phyloP scores from a whole-genome alignment of 495 filamentous ascomycete species.

The Hyphodiscus hymeniophilus region DNA sequence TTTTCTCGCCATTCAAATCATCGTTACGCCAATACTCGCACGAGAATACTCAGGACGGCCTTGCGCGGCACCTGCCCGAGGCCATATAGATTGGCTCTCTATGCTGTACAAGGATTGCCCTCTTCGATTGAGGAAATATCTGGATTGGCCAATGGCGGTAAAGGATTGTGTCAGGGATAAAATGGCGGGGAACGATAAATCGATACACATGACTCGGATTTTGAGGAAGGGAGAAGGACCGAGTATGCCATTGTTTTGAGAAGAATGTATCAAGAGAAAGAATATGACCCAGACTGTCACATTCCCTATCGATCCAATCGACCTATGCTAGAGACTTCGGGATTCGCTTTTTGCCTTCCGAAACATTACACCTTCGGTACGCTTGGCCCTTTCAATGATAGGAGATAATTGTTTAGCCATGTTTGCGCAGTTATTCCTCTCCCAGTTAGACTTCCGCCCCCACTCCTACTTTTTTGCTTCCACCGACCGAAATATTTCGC shows the following conservation, averaged over 20 bases:
- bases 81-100: conserved; percentile 7
- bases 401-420: too few relatives aligned
- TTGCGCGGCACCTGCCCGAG: neutral
- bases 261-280: too few relatives aligned
- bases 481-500: conserved; percentile 1
- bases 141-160: conserved; percentile 13
- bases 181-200: neutral
- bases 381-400: too few relatives aligned
- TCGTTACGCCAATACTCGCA: conserved; percentile 14
- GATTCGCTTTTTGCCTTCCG: too few relatives aligned
- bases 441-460: too few relatives aligned
- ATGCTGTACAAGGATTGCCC: neutral
- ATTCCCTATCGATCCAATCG: too few relatives aligned
- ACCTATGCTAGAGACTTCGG: too few relatives aligned
- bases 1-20: conserved; percentile 18
- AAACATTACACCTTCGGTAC: too few relatives aligned
- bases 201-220: neutral
- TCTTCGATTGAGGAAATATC: neutral
- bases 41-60: conserved; percentile 8
- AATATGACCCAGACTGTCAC: too few relatives aligned
- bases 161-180: conserved; percentile 5
- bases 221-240: conserved; percentile 4
- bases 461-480: too few relatives aligned
- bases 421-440: too few relatives aligned
- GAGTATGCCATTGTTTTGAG: neutral